Base-by-base conservation (phyloP, 1,284 basidiomycete genomes). In the Rhizoctonia solani region DNA sequence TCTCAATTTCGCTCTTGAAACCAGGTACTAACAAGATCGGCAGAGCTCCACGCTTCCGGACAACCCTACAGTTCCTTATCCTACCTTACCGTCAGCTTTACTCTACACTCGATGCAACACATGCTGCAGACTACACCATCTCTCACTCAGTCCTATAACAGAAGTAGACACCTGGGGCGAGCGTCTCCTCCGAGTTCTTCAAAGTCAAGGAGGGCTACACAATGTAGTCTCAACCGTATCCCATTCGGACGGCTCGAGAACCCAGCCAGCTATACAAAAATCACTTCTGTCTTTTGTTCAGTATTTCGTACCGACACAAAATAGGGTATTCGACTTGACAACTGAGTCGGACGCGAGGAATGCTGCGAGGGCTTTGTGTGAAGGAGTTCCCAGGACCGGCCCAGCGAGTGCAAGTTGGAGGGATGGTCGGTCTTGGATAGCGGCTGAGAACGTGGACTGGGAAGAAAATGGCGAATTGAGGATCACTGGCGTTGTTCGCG, bases 81-180 rank as follows among this genome's bases (percentile, higher is more conserved):
- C 81, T 94, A 0, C 86, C 84, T 0, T 88, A 91, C 71, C 81
- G 84, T 59, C 80, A 81, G 44, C 82, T 94, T 44, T 95, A 93
- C 74, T 83, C 87, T 1, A 85, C 92, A 0, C 83, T 99, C 39
- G 95, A 98, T 74, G 89, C 90, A 0, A 90, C 89, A 74, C 89
- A 94, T 74, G 90, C 87, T 1, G 92, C 94, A 11, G 96, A 99
- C 78, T 98, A 97, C 74, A 88, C 95, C 46, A 81, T 98, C 86
- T 97, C 70, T 82, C 90, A 3, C 82, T 98, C 30, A 97, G 93
- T 1, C 85, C 91, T 34, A 81, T 82, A 13, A 81, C 89, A 14
- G 94, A 98, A 76, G 95, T 98, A 1, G 85, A 92, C 68, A 76
- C 81, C 3, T 91, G 91, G 85, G 95, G 95, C 30, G 97, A 99